Percentiles rank a stretch among this genome's conserved stretches.
phyloP scores from a whole-genome alignment of 2,329 filamentous ascomycete genomes.

The Aureobasidium pullulans region DNA sequence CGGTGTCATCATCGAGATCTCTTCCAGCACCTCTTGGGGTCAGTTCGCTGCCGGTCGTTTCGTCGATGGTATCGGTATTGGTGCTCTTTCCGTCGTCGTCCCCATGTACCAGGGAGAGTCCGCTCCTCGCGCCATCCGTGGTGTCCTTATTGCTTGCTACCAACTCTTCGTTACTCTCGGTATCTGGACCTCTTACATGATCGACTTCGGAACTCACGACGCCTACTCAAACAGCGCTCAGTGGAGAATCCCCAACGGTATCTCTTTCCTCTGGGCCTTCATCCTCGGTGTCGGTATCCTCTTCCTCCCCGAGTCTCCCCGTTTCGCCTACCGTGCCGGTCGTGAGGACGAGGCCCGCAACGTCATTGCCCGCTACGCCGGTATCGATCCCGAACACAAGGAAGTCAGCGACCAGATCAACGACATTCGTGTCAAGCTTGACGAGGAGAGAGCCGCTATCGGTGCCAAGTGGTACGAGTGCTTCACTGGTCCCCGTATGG shows the following conservation, averaged over 20 bases:
- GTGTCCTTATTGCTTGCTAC: conserved; percentile 50
- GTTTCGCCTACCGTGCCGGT: conserved; percentile 25
- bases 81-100: conserved; percentile 47
- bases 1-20: conserved; percentile 38
- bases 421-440: conserved; percentile 26
- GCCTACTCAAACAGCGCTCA: conserved; percentile 18
- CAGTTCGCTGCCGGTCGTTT: conserved; percentile 43
- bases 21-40: conserved; percentile 33
- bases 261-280: conserved; percentile 27
- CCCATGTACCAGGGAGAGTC: conserved; percentile 63
- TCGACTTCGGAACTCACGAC: conserved; percentile 25
- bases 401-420: conserved; percentile 23
- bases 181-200: conserved; percentile 30
- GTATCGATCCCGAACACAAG: conserved; percentile 21
- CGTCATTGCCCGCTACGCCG: conserved; percentile 24
- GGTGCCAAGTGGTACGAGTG: conserved; percentile 24
- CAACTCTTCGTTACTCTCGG: conserved; percentile 41
- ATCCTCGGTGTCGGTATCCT: conserved; percentile 27
- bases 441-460: conserved; percentile 22
- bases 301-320: conserved; percentile 26
- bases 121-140: conserved; percentile 55
- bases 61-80: conserved; percentile 37
- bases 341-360: conserved; percentile 25
- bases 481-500: conserved; percentile 24
- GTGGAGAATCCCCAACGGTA: conserved; percentile 27